Conservation (phyloP, 495 filamentous ascomycete species). For the Delitschia confertaspora region DNA sequence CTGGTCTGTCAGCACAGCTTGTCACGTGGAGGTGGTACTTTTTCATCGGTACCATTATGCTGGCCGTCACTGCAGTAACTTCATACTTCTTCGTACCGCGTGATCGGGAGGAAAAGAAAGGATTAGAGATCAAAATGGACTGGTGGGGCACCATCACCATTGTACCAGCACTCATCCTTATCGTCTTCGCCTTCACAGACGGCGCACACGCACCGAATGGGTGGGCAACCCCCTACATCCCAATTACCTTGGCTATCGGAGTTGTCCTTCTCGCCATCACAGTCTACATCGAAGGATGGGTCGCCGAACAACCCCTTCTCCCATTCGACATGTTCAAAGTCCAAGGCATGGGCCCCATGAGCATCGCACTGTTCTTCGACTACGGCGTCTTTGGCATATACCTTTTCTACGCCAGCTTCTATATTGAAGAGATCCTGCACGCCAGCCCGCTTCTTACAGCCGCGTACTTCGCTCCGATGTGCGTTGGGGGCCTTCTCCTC, state of each 20-base stretch:
- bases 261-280: constrained; percentile 46
- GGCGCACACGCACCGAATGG: constrained; percentile 57
- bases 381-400: constrained; percentile 73
- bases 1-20: constrained; percentile 58
- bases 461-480: constrained; percentile 73
- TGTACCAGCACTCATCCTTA: constrained; percentile 56
- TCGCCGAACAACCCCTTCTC: constrained; percentile 61
- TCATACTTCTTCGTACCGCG: constrained; percentile 60
- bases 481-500: constrained; percentile 63
- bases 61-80: constrained; percentile 42
- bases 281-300: constrained; percentile 70
- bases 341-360: constrained; percentile 61
- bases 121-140: constrained; percentile 48
- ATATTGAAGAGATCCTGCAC: constrained; percentile 60
- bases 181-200: constrained; percentile 74
- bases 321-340: constrained; percentile 67
- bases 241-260: constrained; percentile 52
- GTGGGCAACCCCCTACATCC: constrained; percentile 68
- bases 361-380: constrained; percentile 58
- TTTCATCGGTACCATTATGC: constrained; percentile 57
- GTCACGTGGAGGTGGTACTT: constrained; percentile 71
- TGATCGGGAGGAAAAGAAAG: constrained; percentile 46
- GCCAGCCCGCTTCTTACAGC: constrained; percentile 60
- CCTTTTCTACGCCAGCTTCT: constrained; percentile 68
- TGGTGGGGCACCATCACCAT: constrained; percentile 59